Conservation (phyloP, 1,284 basidiomycete species). For the Ceratobasidium sp. region DNA sequence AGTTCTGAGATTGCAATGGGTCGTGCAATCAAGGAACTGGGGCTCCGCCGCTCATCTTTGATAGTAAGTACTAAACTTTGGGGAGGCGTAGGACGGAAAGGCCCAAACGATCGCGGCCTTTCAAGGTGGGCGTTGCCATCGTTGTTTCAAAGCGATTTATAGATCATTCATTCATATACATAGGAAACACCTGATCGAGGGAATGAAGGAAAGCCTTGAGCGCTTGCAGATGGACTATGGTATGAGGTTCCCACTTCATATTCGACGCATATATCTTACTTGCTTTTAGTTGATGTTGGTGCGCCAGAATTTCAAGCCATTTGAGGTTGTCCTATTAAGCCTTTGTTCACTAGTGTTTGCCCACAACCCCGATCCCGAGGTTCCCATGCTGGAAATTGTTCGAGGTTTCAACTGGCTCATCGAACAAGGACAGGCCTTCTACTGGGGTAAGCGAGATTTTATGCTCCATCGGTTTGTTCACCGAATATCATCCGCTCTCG, state of each 20-base stretch:
- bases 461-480: neutral
- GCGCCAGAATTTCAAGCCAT: neutral
- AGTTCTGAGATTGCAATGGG: constrained; percentile 79
- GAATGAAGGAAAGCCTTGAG: constrained; percentile 71
- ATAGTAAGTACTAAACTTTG: constrained; percentile 77
- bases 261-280: neutral
- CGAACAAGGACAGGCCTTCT: constrained; percentile 55
- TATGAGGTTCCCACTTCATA: neutral
- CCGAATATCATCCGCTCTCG: neutral
- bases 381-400: constrained; percentile 63
- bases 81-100: constrained; percentile 59
- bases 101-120: constrained; percentile 70
- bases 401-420: constrained; percentile 62
- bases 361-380: constrained; percentile 57
- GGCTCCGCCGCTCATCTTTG: constrained; percentile 74
- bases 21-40: constrained; percentile 78
- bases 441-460: constrained; percentile 47
- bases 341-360: constrained; percentile 36
- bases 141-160: neutral
- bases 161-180: constrained; percentile 23
- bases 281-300: constrained; percentile 24
- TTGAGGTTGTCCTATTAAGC: neutral
- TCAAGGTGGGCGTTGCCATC: neutral
- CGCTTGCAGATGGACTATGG: constrained; percentile 79
- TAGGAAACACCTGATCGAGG: constrained; percentile 69